Conservation (phyloP, 441 rosid genomes). For the Erysimum cheiri region DNA sequence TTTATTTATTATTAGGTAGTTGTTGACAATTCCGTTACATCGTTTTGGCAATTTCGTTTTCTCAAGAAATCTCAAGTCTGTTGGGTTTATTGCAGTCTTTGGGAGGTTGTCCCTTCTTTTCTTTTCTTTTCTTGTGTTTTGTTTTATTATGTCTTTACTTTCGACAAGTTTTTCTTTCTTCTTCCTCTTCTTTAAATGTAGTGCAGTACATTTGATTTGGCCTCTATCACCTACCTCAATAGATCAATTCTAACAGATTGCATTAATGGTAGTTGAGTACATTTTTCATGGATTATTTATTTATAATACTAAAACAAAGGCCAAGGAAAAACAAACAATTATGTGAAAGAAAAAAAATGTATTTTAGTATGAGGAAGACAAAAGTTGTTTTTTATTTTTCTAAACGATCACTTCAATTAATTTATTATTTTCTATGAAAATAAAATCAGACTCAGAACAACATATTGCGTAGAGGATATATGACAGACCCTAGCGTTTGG, state of each 20-base stretch:
- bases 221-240: conserved; percentile 19
- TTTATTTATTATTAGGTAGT: conserved; percentile 24
- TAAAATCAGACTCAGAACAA: background rate
- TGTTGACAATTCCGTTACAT: conserved; percentile 38
- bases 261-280: background rate
- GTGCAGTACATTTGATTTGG: conserved; percentile 7
- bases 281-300: background rate
- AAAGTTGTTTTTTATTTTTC: background rate
- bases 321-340: background rate
- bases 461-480: background rate
- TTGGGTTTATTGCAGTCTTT: conserved; percentile 40
- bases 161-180: background rate
- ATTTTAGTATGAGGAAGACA: background rate
- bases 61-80: conserved; percentile 39
- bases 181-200: conserved; percentile 11
- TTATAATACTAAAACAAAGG: background rate
- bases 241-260: conserved; percentile 1
- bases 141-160: conserved; percentile 41
- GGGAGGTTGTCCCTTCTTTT: conserved; percentile 8
- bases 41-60: conserved; percentile 37
- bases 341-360: background rate
- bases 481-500: background rate
- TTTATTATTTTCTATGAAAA: background rate
- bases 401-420: background rate
- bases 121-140: background rate